These are phyloP conservation scores for Murraya paniculata DNA, from an alignment of 345 rosid genomes.

Conservation along the genomic window DNA sequence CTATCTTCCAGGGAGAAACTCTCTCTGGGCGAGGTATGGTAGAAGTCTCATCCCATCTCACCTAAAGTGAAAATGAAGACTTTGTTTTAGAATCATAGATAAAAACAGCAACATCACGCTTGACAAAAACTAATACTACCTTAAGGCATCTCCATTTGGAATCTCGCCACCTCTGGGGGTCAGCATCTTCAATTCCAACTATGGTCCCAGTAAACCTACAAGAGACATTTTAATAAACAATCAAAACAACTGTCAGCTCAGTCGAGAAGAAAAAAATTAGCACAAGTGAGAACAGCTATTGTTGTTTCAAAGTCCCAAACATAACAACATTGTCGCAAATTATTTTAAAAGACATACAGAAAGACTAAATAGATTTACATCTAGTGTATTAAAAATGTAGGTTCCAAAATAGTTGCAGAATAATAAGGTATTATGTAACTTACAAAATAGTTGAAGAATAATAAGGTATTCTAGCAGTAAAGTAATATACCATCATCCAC, in stretches of 20 bases:
- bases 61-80: constrained; percentile 36
- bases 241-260: neutral
- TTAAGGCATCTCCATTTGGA: constrained; percentile 87
- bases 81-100: constrained; percentile 1
- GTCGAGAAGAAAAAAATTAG: neutral
- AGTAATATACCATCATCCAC: neutral
- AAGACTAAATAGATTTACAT: neutral
- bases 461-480: neutral
- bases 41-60: constrained; percentile 84
- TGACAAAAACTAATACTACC: constrained; percentile 33
- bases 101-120: neutral
- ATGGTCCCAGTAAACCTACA: constrained; percentile 78
- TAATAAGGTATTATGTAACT: neutral
- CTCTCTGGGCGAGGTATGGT: constrained; percentile 71
- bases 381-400: neutral
- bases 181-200: constrained; percentile 67
- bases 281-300: neutral
- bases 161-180: constrained; percentile 54
- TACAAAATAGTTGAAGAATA: neutral
- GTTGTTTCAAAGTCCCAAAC: neutral
- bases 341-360: neutral
- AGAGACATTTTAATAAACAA: neutral
- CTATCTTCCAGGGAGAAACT: constrained; percentile 90
- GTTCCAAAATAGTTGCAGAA: neutral
- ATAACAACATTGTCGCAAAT: neutral